Evolutionary conservation across 805 yeast species (phyloP).

Genomic region (Zygotorulaspora florentina): DNA sequence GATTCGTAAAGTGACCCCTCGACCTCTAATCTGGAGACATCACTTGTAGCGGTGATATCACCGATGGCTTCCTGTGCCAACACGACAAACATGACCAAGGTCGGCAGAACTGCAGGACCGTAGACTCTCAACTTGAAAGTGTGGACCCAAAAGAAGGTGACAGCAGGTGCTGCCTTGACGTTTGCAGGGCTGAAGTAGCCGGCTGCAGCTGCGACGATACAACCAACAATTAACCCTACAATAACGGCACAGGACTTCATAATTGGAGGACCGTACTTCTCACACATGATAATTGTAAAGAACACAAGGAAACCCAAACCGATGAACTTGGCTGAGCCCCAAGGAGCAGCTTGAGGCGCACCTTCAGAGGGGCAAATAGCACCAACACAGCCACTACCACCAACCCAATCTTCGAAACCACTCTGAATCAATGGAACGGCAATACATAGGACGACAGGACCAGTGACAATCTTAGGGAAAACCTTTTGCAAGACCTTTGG

Average conservation of each 20-base stretch:
- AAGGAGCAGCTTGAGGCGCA: conserved; percentile 55
- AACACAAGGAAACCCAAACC: conserved; percentile 86
- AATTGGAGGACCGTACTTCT: conserved; percentile 88
- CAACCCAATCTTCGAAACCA: conserved; percentile 83
- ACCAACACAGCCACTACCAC: conserved; percentile 68
- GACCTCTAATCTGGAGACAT: conserved; percentile 79
- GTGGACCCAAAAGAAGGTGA: conserved; percentile 81
- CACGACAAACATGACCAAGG: conserved; percentile 76
- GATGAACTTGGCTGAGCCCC: conserved; percentile 85
- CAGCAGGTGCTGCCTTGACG: conserved; percentile 72
- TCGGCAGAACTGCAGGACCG: conserved; percentile 83
- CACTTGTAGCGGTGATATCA: conserved; percentile 90
- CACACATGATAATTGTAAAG: conserved; percentile 67
- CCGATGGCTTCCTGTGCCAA: conserved; percentile 93
- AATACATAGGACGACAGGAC: conserved; percentile 84
- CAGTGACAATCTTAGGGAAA: conserved; percentile 89
- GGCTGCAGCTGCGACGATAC: conserved; percentile 88
- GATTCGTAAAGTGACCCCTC: conserved; percentile 80
- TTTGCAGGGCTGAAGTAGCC: conserved; percentile 63
- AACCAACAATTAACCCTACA: conserved; percentile 77
- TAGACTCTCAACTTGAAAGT: conserved; percentile 74
- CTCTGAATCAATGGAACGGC: conserved; percentile 66
- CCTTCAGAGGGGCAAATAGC: conserved; percentile 44
- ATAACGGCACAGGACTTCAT: conserved; percentile 94
- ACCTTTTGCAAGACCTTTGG: conserved; percentile 61